Evolutionary conservation across 2,329 filamentous ascomycete genomes (phyloP).

Genomic region (Verticillium isaacii): DNA sequence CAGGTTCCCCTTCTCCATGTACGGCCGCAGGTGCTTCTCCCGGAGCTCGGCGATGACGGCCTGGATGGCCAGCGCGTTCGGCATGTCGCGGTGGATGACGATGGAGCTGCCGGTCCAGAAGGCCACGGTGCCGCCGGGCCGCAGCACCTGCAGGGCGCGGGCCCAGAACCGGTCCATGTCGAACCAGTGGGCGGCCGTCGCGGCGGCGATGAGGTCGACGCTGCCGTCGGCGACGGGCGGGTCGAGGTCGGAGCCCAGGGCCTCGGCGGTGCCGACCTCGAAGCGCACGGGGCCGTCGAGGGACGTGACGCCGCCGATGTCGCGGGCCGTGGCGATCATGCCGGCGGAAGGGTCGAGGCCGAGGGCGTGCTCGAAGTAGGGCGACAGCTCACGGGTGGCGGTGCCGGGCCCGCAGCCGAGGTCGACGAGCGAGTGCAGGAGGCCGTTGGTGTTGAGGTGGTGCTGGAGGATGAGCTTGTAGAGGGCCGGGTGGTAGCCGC

Average conservation of each 20-base stretch:
- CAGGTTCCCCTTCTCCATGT: conserved; percentile 35
- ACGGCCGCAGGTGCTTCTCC: conserved; percentile 28
- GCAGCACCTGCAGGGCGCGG: conserved; percentile 38
- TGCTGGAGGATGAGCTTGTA: conserved; percentile 40
- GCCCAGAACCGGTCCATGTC: conserved; percentile 46
- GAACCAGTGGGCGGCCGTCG: conserved; percentile 54
- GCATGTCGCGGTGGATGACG: conserved; percentile 22
- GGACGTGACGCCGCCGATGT: conserved; percentile 23
- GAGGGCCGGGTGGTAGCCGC: conserved; percentile 37
- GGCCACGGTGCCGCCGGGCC: conserved; percentile 49
- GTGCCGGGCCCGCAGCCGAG: conserved; percentile 54
- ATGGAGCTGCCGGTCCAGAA: conserved; percentile 37
- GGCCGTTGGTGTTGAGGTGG: conserved; percentile 40
- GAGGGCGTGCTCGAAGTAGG: conserved; percentile 37
- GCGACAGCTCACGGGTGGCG: conserved; percentile 38
- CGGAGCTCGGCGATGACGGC: conserved; percentile 31
- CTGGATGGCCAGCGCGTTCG: conserved; percentile 37
- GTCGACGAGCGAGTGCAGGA: conserved; percentile 40
- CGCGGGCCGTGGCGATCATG: conserved; percentile 46
- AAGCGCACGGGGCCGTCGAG: conserved; percentile 30
- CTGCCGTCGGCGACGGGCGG: conserved; percentile 22
- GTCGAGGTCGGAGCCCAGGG: conserved; percentile 25
- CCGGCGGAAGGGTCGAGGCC: conserved; percentile 47
- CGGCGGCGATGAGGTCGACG: conserved; percentile 46
- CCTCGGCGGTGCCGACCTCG: conserved; percentile 37